phyloP scores from a whole-genome alignment of 2,329 filamentous ascomycete genomes.

The Diaporthe velutina region DNA sequence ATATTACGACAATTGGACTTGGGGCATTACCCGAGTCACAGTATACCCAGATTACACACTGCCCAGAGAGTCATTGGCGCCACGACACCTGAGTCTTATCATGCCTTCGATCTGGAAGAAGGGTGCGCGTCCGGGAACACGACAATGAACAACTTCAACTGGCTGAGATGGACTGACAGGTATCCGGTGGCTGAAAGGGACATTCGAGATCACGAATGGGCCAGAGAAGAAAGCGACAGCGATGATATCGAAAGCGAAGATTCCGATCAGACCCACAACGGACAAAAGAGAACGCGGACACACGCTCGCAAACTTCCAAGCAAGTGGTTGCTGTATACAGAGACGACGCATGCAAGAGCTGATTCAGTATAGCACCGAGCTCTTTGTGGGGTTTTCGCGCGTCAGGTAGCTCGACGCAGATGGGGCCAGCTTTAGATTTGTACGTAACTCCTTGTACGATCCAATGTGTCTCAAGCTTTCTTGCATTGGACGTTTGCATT shows the following conservation, averaged over 20 bases:
- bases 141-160: not conserved
- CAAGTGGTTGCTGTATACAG: not conserved
- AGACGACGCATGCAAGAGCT: not conserved
- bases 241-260: constrained; percentile 1
- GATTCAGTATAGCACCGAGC: not conserved
- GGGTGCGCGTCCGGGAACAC: not conserved
- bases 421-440: not conserved
- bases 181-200: not conserved
- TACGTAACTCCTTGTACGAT: not conserved
- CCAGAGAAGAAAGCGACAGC: not conserved
- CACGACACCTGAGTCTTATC: not conserved
- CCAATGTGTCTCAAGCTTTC: not conserved
- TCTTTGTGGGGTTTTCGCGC: not conserved
- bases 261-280: constrained; percentile 5
- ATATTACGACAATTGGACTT: not conserved
- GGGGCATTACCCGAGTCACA: not conserved
- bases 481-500: not conserved
- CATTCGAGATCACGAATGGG: not conserved
- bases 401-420: not conserved
- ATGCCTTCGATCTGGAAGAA: not conserved
- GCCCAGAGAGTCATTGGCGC: not conserved
- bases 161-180: not conserved
- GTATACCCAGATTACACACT: not conserved
- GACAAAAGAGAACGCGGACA: constrained; percentile 6
- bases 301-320: not conserved